Evolutionary conservation across 768 basidiomycete species (phyloP).

Genomic region (Panus rudis): DNA sequence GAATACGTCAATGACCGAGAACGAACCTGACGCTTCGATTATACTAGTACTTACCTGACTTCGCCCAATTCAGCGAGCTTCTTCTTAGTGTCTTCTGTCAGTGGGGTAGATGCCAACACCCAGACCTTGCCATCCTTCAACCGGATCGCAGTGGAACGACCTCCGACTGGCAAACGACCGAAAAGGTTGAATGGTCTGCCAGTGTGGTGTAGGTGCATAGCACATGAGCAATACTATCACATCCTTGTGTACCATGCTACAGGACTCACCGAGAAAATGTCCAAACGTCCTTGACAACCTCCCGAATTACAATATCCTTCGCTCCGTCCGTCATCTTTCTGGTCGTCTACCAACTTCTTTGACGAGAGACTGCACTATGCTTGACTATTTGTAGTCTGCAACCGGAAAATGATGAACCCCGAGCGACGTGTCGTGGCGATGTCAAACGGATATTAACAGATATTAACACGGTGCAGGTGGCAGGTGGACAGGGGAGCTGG

Average conservation of each 20-base stretch:
- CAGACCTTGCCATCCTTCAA: slow-evolving; percentile 59
- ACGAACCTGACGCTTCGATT: neutral
- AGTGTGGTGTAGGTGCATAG: too few relatives aligned
- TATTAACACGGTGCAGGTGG: too few relatives aligned
- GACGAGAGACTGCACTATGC: too few relatives aligned
- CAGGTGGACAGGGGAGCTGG: too few relatives aligned
- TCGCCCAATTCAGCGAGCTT: slow-evolving; percentile 53
- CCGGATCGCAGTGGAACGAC: slow-evolving; percentile 69
- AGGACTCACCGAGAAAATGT: slow-evolving; percentile 45
- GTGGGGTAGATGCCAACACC: slow-evolving; percentile 69
- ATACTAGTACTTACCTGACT: slow-evolving; percentile 44
- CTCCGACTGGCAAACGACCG: slow-evolving; percentile 63
- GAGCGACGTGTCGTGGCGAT: too few relatives aligned
- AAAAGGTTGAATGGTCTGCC: slow-evolving; percentile 56
- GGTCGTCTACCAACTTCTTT: too few relatives aligned
- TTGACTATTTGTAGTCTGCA: too few relatives aligned
- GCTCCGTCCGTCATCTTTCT: neutral
- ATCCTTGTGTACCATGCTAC: neutral
- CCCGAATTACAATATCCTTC: slow-evolving; percentile 35
- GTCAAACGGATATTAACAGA: too few relatives aligned
- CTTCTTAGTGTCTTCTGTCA: slow-evolving; percentile 51
- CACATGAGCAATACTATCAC: neutral
- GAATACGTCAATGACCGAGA: neutral
- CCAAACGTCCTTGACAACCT: slow-evolving; percentile 41
- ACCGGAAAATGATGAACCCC: too few relatives aligned